Base-by-base conservation (phyloP, 805 yeast species). In the Yarrowia hollandica region DNA sequence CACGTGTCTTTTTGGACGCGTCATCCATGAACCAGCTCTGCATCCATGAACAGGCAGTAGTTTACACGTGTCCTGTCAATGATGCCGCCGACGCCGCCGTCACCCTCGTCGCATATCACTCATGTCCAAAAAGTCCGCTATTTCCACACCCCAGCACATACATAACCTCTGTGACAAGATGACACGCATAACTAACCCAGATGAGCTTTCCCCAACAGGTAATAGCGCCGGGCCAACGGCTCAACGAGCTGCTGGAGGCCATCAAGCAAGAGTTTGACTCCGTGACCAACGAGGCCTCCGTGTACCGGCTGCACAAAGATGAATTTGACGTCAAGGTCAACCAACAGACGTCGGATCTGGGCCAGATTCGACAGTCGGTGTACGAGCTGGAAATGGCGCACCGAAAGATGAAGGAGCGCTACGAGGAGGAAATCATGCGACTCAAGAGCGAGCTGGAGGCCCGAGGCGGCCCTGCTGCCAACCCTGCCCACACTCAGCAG, bases 351-450 rank as follows among this genome's bases (percentile, higher is more conserved):
- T 87, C 85, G 57, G 99, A 94, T 73, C 84, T 92, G 82, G 91
- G 90, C 70, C 96, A 88, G 71, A 90, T 92, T 61, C 82, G 97
- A 68, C 95, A 90, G 69, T 89, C 96, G 10, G 96, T 92, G 25
- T 90, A 85, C 69, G 98, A 94, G 71, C 80, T 92, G 67, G 97
- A 92, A 72, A 82, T 86, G 80, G 92, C 96, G 35, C 98, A 92
- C 76, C 81, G 96, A 66, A 88, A 89, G 70, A 88, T 94, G 81
- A 91, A 92, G 75, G 97, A 92, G 69, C 90, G 91, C 46, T 94
- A 92, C 74, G 97, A 92, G 72, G 96, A 88, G 67, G 98, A 92
- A 74, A 87, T 94, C 60, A 77, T 82, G 69, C 79, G 94, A 65
- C 79, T 92, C 72, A 90, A 92, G 72, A 83, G 84, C 63, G 96